phyloP scores from a whole-genome alignment of 768 basidiomycete genomes.

The Cyclocybe cylindracea region DNA sequence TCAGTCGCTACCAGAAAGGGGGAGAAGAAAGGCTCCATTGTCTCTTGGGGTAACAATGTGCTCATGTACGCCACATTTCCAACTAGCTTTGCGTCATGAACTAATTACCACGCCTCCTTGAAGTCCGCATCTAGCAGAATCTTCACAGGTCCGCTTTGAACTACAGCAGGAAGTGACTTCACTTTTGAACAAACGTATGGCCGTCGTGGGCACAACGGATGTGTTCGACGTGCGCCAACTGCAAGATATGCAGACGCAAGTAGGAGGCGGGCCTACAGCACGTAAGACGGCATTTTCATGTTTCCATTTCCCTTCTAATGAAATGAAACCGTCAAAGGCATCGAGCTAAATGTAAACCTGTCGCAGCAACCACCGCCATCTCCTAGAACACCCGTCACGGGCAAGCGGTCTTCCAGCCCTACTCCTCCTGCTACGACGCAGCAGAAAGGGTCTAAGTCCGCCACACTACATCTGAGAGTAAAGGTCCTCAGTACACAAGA shows the following conservation, averaged over 20 bases:
- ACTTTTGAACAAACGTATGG: constrained; percentile 14
- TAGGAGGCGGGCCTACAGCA: constrained; percentile 13
- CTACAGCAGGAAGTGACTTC: constrained; percentile 11
- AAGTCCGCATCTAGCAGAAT: constrained; percentile 15
- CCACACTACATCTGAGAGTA: too few species aligned
- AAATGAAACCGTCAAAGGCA: too few species aligned
- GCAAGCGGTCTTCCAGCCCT: too few species aligned
- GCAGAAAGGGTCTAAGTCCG: too few species aligned
- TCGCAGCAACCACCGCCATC: too few species aligned
- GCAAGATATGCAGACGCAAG: constrained; percentile 14
- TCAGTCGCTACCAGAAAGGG: constrained; percentile 12
- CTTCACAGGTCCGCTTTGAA: constrained; percentile 18
- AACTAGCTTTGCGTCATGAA: background rate
- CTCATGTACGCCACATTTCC: constrained; percentile 10
- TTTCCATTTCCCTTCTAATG: background rate
- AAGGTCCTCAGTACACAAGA: background rate
- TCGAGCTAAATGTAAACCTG: too few species aligned
- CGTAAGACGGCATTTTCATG: constrained; percentile 9
- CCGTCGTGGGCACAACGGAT: constrained; percentile 17
- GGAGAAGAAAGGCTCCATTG: constrained; percentile 11
- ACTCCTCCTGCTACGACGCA: too few species aligned
- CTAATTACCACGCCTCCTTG: background rate
- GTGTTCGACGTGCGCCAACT: constrained; percentile 12
- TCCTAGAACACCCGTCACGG: too few species aligned
- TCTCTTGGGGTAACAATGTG: constrained; percentile 21